Percentiles rank a stretch among this genome's conserved stretches.
Conservation (phyloP, 2,329 filamentous ascomycete species). For the Pseudocercospora cruenta region DNA sequence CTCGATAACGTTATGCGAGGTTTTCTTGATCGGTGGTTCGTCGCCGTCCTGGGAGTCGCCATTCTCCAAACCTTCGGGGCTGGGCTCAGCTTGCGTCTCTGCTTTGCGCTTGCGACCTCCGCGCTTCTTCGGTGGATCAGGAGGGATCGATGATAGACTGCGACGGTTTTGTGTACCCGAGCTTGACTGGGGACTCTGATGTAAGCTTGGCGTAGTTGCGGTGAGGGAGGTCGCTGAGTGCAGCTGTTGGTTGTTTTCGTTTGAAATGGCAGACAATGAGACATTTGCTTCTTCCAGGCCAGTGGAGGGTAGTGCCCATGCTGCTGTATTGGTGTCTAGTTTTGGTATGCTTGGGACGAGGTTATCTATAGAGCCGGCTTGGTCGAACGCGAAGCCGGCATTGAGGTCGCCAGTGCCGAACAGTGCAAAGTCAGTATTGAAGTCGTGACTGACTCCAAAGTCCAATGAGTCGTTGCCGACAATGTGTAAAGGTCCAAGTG, state of each 20-base stretch:
- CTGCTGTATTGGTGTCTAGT: constrained; percentile 29
- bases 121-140: constrained; percentile 39
- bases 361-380: constrained; percentile 25
- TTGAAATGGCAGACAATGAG: constrained; percentile 30
- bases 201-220: constrained; percentile 31
- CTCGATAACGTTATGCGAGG: constrained; percentile 97
- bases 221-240: constrained; percentile 22
- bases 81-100: constrained; percentile 32
- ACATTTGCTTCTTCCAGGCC: constrained; percentile 21
- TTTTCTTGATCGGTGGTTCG: constrained; percentile 72
- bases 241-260: constrained; percentile 26
- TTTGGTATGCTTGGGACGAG: constrained; percentile 25
- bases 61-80: constrained; percentile 52
- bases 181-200: constrained; percentile 38
- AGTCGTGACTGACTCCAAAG: constrained; percentile 27
- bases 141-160: constrained; percentile 38
- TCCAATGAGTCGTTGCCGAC: constrained; percentile 38
- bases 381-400: constrained; percentile 37
- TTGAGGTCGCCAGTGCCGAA: constrained; percentile 34
- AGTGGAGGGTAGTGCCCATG: constrained; percentile 33
- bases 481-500: constrained; percentile 38
- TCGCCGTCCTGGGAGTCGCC: constrained; percentile 36
- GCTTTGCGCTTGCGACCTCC: constrained; percentile 42
- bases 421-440: constrained; percentile 25
- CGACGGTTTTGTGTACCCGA: constrained; percentile 30